Evolutionary conservation across 345 rosid genomes (phyloP).

Genomic region (Heritiera littoralis): DNA sequence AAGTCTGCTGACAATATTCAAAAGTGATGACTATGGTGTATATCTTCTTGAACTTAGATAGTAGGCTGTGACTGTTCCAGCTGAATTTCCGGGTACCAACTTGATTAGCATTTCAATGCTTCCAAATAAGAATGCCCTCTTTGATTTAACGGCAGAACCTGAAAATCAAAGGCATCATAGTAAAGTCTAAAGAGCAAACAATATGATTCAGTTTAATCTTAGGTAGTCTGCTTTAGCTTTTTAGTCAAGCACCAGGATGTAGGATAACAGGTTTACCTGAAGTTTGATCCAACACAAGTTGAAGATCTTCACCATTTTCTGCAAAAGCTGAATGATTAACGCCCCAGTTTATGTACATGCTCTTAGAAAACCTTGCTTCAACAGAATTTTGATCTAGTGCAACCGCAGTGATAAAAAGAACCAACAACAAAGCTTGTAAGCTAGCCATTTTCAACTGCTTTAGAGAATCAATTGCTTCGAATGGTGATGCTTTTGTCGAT

Average conservation of each 20-base stretch:
- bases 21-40: neutral
- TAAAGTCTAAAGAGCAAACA: neutral
- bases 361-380: slow-evolving; percentile 47
- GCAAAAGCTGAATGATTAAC: slow-evolving; percentile 36
- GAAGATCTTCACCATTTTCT: slow-evolving; percentile 45
- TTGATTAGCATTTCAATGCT: slow-evolving; percentile 80
- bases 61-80: slow-evolving; percentile 77
- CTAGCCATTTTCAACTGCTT: slow-evolving; percentile 41
- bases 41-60: slow-evolving; percentile 44
- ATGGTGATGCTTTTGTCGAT: slow-evolving; percentile 25
- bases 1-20: neutral
- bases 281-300: slow-evolving; percentile 59
- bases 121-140: slow-evolving; percentile 64
- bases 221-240: neutral
- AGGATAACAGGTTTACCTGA: slow-evolving; percentile 39
- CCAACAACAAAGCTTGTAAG: slow-evolving; percentile 26
- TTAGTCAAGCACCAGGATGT: neutral
- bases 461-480: slow-evolving; percentile 6
- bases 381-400: slow-evolving; percentile 41
- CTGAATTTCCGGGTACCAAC: slow-evolving; percentile 80
- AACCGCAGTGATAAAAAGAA: slow-evolving; percentile 33
- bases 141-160: slow-evolving; percentile 66
- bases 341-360: slow-evolving; percentile 70
- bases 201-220: neutral
- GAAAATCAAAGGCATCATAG: neutral